Evolutionary conservation across 2,329 filamentous ascomycete genomes (phyloP), one percentile per base, ranked within the genome.

Genomic region (Ascochyta viciae-villosae): DNA sequence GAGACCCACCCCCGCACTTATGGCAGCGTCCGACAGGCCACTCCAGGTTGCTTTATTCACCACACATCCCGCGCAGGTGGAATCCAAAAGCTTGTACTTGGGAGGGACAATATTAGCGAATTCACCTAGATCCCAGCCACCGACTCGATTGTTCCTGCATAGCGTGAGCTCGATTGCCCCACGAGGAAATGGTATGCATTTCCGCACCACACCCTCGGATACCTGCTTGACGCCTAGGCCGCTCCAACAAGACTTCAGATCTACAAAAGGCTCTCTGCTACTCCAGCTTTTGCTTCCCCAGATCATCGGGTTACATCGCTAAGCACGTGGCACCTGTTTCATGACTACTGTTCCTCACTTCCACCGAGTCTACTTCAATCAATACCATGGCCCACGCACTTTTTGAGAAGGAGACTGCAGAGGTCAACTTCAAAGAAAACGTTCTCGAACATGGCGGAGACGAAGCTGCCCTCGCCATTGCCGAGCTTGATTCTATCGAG

Each of bases 401-500:
- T 31, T 47, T 29, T 39, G 44, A 47, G 24, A 47, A 47, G 12
- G 34, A 47, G 24, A 39, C 33, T 24, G 8, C 34, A 16, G 44
- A 47, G 44, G 44, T 47, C n/a, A 10, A 47, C 6, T 47, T 29
- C 34, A 47, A 47, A 34, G 44, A 47, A 39, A 47, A 47, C 10
- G 6, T 47, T 4, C 44, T 47, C 15, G 44, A 47, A 15, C 15
- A 38, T 15, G 44, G 44, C 31, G 44, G 44, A 19, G 44, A 47
- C 23, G 38, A 50, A 24, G 27, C 47, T 9, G 47, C 47, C 27
- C 22, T 56, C 35, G 47, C 47, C 13, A 29, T 56, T 37, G 35
- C 48, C 9, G 47, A 57, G 38, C 43, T 57, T 6, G 47, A 51
- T 24, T n/a, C 47, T 15, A 57, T 57, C 7, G 48, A 51, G 26